A percentile compares a stretch with the other conserved stretches of the same genome.
Evolutionary conservation across 352 stramenopile genomes (phyloP).

Genomic region (Phytophthora constricta): DNA sequence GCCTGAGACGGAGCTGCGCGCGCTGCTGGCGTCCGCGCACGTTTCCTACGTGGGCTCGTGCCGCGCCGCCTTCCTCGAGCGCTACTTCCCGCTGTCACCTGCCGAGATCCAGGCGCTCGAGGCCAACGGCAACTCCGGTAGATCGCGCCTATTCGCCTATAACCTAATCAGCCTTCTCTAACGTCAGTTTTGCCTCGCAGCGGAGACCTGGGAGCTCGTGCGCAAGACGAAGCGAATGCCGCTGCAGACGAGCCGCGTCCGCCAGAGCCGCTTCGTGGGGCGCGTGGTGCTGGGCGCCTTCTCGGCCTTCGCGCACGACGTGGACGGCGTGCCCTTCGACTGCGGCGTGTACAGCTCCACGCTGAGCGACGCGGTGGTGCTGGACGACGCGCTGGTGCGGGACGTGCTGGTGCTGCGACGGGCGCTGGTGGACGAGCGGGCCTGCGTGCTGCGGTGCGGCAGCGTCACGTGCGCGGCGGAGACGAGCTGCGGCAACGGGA

Average conservation of each 20-base stretch:
- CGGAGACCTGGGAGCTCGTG: conserved; percentile 67
- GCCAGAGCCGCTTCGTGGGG: conserved; percentile 75
- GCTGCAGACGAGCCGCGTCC: conserved; percentile 52
- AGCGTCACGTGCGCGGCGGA: conserved; percentile 47
- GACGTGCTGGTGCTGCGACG: conserved; percentile 66
- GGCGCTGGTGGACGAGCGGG: conserved; percentile 53
- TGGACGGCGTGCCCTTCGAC: conserved; percentile 63
- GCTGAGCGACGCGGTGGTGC: conserved; percentile 63
- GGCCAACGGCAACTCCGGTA: conserved; percentile 72
- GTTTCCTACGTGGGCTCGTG: conserved; percentile 35
- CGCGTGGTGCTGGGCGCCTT: conserved; percentile 69
- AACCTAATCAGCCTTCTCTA: conserved; percentile 1
- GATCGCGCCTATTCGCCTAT: background rate
- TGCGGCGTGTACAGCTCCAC: conserved; percentile 75
- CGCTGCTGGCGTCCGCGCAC: conserved; percentile 40
- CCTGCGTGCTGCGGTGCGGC: conserved; percentile 72
- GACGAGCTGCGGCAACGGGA: conserved; percentile 59
- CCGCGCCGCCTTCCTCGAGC: conserved; percentile 11
- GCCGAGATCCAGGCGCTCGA: conserved; percentile 60
- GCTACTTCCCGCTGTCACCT: conserved; percentile 51
- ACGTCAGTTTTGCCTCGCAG: conserved; percentile 28
- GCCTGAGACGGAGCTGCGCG: conserved; percentile 12
- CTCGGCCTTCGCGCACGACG: conserved; percentile 35
- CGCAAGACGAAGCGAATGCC: conserved; percentile 41
- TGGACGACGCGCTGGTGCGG: conserved; percentile 79